Evolutionary conservation across 495 filamentous ascomycete genomes (phyloP).

Genomic region (Rhypophila decipiens): DNA sequence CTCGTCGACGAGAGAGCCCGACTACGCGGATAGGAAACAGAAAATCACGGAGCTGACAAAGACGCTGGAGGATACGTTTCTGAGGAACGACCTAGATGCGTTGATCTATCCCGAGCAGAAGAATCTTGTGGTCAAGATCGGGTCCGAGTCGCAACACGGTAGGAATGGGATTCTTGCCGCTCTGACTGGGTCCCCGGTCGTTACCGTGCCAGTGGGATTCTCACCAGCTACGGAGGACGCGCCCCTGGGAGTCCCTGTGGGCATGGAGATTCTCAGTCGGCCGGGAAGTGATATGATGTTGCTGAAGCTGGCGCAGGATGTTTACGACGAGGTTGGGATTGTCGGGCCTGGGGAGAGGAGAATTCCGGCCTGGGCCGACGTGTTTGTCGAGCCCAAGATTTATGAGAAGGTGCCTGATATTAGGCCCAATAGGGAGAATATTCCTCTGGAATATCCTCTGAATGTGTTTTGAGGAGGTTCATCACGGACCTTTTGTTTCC

Average conservation of each 20-base stretch:
- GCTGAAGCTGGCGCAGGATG: constrained; percentile 38
- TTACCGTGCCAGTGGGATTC: constrained; percentile 49
- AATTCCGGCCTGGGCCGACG: constrained; percentile 35
- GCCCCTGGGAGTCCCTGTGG: constrained; percentile 52
- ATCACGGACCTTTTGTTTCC: too few relatives aligned
- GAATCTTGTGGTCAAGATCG: constrained; percentile 54
- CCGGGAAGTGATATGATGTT: constrained; percentile 47
- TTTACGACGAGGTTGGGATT: constrained; percentile 38
- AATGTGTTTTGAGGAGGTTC: constrained; percentile 25
- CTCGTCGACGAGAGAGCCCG: constrained; percentile 38
- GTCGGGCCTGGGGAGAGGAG: too few relatives aligned
- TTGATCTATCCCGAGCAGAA: constrained; percentile 62
- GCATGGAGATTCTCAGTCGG: constrained; percentile 57
- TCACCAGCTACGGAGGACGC: constrained; percentile 40
- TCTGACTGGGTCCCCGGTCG: constrained; percentile 55
- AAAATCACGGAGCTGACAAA: constrained; percentile 43
- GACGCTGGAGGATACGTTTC: constrained; percentile 43
- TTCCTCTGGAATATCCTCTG: constrained; percentile 40
- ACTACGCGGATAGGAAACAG: constrained; percentile 36
- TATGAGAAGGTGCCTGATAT: constrained; percentile 38
- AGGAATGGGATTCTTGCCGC: constrained; percentile 62
- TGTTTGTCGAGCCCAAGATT: constrained; percentile 23
- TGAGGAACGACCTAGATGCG: constrained; percentile 43
- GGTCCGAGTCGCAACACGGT: constrained; percentile 46
- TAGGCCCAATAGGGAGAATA: constrained; percentile 30